These are phyloP conservation scores for Cyphellophora europaea DNA, from an alignment of 2,329 filamentous ascomycete genomes.

Conservation along the genomic window DNA sequence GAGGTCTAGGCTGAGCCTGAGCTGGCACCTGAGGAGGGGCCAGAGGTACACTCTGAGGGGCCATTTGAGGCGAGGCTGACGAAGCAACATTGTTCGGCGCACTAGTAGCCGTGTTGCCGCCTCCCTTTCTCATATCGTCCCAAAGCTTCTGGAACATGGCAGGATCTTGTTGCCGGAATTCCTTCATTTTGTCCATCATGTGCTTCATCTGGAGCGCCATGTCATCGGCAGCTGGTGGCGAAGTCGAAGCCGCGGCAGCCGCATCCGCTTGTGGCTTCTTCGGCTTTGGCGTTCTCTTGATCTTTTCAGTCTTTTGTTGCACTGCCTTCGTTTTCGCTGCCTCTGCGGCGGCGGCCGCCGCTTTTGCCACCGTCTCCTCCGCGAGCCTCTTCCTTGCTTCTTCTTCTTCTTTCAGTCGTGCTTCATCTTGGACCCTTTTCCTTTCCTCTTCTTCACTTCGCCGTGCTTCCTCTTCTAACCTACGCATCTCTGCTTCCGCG, in stretches of 20 bases:
- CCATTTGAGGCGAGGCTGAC: constrained; percentile 11
- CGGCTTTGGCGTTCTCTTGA: constrained; percentile 2
- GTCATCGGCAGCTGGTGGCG: constrained; percentile 18
- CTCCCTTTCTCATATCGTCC: constrained; percentile 42
- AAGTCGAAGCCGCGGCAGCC: not conserved
- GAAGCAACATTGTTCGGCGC: not conserved
- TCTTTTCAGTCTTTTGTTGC: constrained; percentile 6
- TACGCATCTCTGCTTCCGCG: constrained; percentile 23
- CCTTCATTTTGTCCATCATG: constrained; percentile 50
- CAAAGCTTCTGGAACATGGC: constrained; percentile 45
- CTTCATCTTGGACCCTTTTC: constrained; percentile 1
- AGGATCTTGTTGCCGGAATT: constrained; percentile 47
- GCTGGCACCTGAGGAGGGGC: not conserved
- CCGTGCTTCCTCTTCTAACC: constrained; percentile 13
- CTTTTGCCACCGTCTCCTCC: not conserved
- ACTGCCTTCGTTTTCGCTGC: constrained; percentile 2
- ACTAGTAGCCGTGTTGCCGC: constrained; percentile 2
- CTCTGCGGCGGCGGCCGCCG: not conserved
- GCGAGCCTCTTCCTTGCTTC: not conserved
- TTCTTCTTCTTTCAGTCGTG: constrained; percentile 1
- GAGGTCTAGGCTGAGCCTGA: not conserved
- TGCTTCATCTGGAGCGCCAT: constrained; percentile 43
- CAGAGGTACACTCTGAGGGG: constrained; percentile 4
- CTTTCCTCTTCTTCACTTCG: constrained; percentile 11
- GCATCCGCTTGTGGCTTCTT: constrained; percentile 1